phyloP scores from a whole-genome alignment of 345 rosid genomes.

The Eucalyptus camaldulensis region DNA sequence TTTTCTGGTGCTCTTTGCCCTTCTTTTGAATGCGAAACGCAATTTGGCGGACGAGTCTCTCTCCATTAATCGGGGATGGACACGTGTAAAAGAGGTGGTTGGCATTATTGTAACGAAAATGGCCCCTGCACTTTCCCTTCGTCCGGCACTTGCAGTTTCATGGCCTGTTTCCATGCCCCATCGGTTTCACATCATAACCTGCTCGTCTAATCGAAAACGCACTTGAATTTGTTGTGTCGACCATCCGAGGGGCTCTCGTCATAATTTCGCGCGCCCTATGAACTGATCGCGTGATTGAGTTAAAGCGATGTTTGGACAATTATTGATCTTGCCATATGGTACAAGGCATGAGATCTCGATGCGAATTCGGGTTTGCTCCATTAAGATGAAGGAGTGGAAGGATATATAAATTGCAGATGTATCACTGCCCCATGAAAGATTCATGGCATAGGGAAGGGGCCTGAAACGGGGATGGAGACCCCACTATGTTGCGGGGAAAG shows the following conservation, averaged over 20 bases:
- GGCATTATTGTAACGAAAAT: not conserved
- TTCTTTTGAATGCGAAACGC: not conserved
- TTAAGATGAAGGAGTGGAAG: too few relatives aligned
- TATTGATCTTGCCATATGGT: not conserved
- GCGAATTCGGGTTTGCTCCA: too few relatives aligned
- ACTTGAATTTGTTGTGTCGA: not conserved
- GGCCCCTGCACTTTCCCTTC: not conserved
- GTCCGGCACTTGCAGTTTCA: not conserved
- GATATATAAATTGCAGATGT: too few relatives aligned
- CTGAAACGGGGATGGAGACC: not conserved
- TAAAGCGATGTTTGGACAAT: not conserved
- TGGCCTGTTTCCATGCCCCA: not conserved
- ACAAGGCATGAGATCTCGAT: not conserved
- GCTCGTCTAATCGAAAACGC: not conserved
- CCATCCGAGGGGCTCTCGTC: not conserved
- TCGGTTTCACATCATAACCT: not conserved
- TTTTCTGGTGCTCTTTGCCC: not conserved
- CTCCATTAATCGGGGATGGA: not conserved
- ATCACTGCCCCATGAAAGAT: not conserved
- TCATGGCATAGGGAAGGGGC: not conserved
- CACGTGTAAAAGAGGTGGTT: not conserved
- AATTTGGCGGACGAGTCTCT: not conserved
- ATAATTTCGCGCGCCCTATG: not conserved
- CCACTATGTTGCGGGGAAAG: not conserved
- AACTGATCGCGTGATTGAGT: not conserved